These are phyloP conservation scores for Nitzschia sp. DNA, from an alignment of 108 stramenopile species.

Conservation along the genomic window DNA sequence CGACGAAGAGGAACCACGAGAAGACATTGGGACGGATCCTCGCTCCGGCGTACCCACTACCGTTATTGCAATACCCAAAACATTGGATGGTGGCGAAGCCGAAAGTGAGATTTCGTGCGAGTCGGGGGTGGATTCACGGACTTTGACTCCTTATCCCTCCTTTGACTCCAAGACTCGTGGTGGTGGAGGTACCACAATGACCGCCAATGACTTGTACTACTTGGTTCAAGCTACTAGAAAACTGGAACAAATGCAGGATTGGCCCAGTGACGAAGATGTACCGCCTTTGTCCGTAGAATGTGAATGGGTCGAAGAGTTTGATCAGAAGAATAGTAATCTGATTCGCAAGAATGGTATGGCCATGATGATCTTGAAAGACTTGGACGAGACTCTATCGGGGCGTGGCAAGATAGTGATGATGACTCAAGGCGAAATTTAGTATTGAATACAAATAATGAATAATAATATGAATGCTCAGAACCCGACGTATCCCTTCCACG, in stretches of 20 bases:
- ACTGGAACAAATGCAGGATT: slow-evolving; percentile 3
- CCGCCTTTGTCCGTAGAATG: background rate
- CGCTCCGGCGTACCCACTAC: background rate
- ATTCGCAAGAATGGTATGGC: background rate
- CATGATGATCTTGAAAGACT: background rate
- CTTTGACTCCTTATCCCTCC: slow-evolving; percentile 15
- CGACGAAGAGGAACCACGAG: background rate
- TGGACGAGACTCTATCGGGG: background rate
- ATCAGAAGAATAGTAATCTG: background rate
- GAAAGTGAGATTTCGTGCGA: slow-evolving; percentile 7
- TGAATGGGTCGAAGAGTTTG: background rate
- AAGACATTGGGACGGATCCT: background rate
- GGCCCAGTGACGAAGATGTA: slow-evolving; percentile 24
- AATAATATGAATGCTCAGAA: background rate
- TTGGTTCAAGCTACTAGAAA: slow-evolving; percentile 2
- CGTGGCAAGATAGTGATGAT: background rate
- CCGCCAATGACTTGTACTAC: slow-evolving; percentile 18
- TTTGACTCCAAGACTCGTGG: background rate
- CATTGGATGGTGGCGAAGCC: background rate
- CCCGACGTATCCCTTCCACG: background rate
- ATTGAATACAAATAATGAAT: background rate
- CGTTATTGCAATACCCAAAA: background rate
- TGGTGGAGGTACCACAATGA: background rate
- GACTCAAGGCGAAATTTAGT: background rate
- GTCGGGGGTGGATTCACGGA: background rate